Evolutionary conservation across 805 yeast species (phyloP).

Genomic region (Phaffomyces antillensis): DNA sequence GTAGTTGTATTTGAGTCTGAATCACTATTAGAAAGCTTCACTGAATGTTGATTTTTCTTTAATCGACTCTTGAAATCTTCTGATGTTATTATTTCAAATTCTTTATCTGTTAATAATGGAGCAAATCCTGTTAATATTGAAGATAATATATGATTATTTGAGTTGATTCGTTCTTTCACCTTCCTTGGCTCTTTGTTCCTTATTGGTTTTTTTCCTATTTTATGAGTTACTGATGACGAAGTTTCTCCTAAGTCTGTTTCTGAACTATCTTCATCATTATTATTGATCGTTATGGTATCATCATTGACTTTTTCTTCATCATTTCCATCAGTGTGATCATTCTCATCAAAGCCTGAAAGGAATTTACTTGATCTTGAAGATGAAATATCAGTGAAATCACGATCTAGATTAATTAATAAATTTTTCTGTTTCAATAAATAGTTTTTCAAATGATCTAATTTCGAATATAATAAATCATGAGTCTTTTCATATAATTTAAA

Average conservation of each 20-base stretch:
- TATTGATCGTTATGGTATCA: not conserved
- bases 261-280: slow-evolving; percentile 6
- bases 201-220: not conserved
- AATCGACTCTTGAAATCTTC: slow-evolving; percentile 13
- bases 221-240: not conserved
- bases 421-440: slow-evolving; percentile 26
- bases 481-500: slow-evolving; percentile 22
- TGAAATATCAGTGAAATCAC: slow-evolving; percentile 23
- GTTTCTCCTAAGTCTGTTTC: slow-evolving; percentile 16
- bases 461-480: slow-evolving; percentile 20
- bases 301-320: not conserved
- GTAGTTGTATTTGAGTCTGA: not conserved
- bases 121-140: slow-evolving; percentile 25
- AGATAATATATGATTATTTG: slow-evolving; percentile 4
- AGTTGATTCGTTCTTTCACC: slow-evolving; percentile 1
- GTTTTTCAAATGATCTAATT: slow-evolving; percentile 27
- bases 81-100: slow-evolving; percentile 26
- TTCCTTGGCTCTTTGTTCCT: not conserved
- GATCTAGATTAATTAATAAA: slow-evolving; percentile 20
- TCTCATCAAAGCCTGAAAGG: slow-evolving; percentile 21
- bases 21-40: no score
- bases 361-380: slow-evolving; percentile 24
- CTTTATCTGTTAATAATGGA: slow-evolving; percentile 26
- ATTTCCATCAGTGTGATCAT: not conserved
- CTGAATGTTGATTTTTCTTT: not conserved